Percentiles rank a stretch among this genome's conserved stretches.
These are phyloP conservation scores for Calophaca sinica DNA, from an alignment of 306 rosid species.

Conservation along the genomic window DNA sequence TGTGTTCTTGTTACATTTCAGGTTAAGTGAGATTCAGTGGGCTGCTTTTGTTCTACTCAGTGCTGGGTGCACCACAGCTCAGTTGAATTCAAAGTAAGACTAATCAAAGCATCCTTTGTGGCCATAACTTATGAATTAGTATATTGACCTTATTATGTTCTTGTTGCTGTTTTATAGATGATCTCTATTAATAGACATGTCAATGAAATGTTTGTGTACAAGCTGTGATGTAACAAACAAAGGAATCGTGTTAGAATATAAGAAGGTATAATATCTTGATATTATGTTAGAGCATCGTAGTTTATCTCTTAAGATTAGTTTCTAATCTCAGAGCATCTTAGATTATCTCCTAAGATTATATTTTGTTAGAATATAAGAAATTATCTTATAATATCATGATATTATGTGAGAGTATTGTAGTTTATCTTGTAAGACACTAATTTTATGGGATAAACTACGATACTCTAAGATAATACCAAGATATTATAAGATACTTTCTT, in stretches of 20 bases:
- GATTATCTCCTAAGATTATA: no score
- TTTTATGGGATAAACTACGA: no score
- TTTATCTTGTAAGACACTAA: no score
- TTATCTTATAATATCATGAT: no score
- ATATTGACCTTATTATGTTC: conserved; percentile 38
- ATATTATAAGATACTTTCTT: no score
- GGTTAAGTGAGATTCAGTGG: conserved; percentile 97
- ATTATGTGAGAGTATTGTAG: no score
- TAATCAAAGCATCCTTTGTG: conserved; percentile 27
- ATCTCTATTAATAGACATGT: conserved; percentile 32
- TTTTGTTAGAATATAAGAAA: no score
- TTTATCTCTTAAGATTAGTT: no score
- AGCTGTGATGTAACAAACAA: neutral
- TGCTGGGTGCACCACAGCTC: conserved; percentile 96
- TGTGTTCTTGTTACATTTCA: conserved; percentile 55
- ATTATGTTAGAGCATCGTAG: no score
- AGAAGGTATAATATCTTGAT: no score
- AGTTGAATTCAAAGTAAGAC: conserved; percentile 86
- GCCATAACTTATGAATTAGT: conserved; percentile 34
- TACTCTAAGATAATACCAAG: no score
- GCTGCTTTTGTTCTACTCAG: conserved; percentile 93
- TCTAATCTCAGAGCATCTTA: no score
- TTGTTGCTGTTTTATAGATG: conserved; percentile 18
- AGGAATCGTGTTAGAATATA: neutral
- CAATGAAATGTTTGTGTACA: conserved; percentile 15